Conservation (phyloP, 108 stramenopile genomes). For the Nitzschia sp. region DNA sequence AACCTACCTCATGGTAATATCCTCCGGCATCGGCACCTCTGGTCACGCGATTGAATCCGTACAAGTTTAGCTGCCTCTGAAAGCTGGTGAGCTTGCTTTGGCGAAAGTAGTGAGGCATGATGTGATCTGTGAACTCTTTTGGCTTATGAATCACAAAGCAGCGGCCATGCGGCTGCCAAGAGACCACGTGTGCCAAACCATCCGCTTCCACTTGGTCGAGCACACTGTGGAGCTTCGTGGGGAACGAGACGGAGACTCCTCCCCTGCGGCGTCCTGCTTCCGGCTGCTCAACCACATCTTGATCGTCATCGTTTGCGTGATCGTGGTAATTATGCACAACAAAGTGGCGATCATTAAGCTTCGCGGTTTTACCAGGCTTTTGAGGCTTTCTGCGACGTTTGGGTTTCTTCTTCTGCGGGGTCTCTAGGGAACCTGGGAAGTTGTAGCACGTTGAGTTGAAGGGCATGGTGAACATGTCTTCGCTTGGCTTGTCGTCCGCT, state of each 20-base stretch:
- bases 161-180: slow-evolving; percentile 76
- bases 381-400: slow-evolving; percentile 68
- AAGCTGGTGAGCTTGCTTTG: slow-evolving; percentile 79
- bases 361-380: slow-evolving; percentile 77
- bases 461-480: background rate
- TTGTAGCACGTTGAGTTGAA: too few relatives aligned
- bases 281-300: slow-evolving; percentile 19
- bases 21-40: slow-evolving; percentile 34
- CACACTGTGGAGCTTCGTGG: slow-evolving; percentile 65
- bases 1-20: slow-evolving; percentile 64
- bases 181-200: slow-evolving; percentile 59
- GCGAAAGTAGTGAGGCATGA: slow-evolving; percentile 78
- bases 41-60: slow-evolving; percentile 67
- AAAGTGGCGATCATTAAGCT: slow-evolving; percentile 67
- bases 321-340: slow-evolving; percentile 79
- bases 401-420: slow-evolving; percentile 25
- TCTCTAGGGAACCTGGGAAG: too few relatives aligned
- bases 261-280: slow-evolving; percentile 43
- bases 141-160: slow-evolving; percentile 77
- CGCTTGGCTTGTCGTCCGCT: background rate
- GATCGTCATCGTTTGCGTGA: slow-evolving; percentile 47
- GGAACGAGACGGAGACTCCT: slow-evolving; percentile 71
- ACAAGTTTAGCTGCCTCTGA: slow-evolving; percentile 79
- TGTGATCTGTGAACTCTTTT: slow-evolving; percentile 54
- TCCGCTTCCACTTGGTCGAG: slow-evolving; percentile 61